Conservation (phyloP, 75 land plant species). For the Pinus albicaulis region DNA sequence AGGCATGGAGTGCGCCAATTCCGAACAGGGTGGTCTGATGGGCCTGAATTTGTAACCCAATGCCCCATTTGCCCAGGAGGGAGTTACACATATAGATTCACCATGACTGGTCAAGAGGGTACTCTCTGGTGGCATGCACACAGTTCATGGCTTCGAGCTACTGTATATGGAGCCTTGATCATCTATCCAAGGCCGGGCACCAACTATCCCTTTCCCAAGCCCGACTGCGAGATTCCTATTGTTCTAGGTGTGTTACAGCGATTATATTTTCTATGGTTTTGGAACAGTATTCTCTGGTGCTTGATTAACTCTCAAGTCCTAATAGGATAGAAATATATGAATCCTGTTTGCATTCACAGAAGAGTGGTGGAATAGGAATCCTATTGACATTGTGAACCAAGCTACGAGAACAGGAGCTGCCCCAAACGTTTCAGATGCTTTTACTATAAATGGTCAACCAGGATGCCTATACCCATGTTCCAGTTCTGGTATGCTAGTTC, state of each 20-base stretch:
- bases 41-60: conserved; percentile 18
- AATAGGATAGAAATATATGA: no score
- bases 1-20: conserved; percentile 14
- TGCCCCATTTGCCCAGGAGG: conserved; percentile 17
- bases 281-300: neutral
- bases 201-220: conserved; percentile 13
- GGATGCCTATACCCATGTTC: conserved; percentile 34
- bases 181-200: conserved; percentile 13
- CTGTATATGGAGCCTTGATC: conserved; percentile 19
- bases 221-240: conserved; percentile 1
- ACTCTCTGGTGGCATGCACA: conserved; percentile 29
- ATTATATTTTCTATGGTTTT: neutral
- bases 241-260: neutral
- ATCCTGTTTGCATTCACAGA: conserved; percentile 11
- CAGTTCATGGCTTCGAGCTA: conserved; percentile 17
- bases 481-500: neutral
- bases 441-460: conserved; percentile 44
- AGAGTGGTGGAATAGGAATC: conserved; percentile 44
- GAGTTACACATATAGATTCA: conserved; percentile 9
- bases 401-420: conserved; percentile 27
- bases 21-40: conserved; percentile 11
- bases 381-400: conserved; percentile 15
- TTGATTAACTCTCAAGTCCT: neutral
- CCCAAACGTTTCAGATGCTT: conserved; percentile 34
- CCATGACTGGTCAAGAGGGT: conserved; percentile 10